These are phyloP conservation scores for Cystobasidium onofrii DNA, from an alignment of 768 basidiomycete species.

Conservation along the genomic window DNA sequence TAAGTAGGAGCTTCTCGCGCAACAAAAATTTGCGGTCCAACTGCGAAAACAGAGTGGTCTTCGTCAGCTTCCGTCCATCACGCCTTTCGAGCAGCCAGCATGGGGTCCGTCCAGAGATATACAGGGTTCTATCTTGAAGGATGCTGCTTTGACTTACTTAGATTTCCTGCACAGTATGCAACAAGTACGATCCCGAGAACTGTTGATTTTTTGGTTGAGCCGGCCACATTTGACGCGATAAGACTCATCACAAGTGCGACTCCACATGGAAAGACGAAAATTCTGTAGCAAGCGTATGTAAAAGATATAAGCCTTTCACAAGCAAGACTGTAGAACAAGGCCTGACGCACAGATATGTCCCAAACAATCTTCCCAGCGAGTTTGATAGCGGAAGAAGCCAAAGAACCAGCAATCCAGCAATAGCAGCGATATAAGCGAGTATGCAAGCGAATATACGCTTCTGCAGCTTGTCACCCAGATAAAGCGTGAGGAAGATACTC, in stretches of 20 bases:
- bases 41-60: too few relatives aligned
- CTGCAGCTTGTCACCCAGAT: not conserved
- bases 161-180: conserved; percentile 36
- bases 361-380: not conserved
- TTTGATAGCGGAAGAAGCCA: not conserved
- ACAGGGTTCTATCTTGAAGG: too few relatives aligned
- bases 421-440: not conserved
- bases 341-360: not conserved
- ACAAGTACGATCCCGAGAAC: conserved; percentile 33
- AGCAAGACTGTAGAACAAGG: too few relatives aligned
- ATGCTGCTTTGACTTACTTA: too few relatives aligned
- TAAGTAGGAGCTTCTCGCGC: not conserved
- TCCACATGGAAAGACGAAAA: conserved; percentile 16
- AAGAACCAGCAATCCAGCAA: not conserved
- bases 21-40: not conserved
- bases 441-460: not conserved
- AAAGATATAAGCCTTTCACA: too few relatives aligned
- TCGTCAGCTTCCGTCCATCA: too few relatives aligned
- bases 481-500: not conserved
- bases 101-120: too few relatives aligned
- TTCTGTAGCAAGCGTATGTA: not conserved
- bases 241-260: conserved; percentile 33
- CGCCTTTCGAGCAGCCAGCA: too few relatives aligned
- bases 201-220: conserved; percentile 35
- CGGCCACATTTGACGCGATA: conserved; percentile 36